Conservation (phyloP, 2,329 filamentous ascomycete species). For the Blumeriella jaapii region DNA sequence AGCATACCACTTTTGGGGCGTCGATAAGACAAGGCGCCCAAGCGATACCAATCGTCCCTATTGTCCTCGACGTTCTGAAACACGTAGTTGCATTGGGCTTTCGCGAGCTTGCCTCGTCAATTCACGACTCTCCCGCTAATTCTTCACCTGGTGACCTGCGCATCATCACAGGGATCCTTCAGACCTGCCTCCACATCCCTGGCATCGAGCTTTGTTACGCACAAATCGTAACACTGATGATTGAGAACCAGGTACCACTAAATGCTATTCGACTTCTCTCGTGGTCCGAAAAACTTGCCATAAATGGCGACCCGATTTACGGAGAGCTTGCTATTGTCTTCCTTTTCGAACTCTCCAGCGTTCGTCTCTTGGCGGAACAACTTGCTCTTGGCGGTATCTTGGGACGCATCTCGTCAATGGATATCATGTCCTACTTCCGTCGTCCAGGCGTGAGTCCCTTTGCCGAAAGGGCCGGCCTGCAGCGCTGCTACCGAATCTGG, state of each 20-base stretch:
- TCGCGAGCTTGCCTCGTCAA: conserved; percentile 63
- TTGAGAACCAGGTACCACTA: conserved; percentile 61
- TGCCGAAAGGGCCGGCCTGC: conserved; percentile 53
- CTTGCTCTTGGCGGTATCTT: conserved; percentile 81
- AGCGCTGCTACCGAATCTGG: conserved; percentile 83
- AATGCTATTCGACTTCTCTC: conserved; percentile 82
- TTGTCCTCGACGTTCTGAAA: conserved; percentile 62
- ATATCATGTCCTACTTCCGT: conserved; percentile 66
- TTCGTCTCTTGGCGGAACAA: conserved; percentile 75
- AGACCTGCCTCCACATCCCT: conserved; percentile 70
- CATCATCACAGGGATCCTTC: conserved; percentile 77
- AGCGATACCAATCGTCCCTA: conserved; percentile 27
- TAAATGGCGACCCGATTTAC: conserved; percentile 76
- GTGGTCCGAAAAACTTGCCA: conserved; percentile 76
- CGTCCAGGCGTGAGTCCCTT: conserved; percentile 64
- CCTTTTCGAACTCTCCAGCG: conserved; percentile 72
- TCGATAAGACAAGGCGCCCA: conserved; percentile 16
- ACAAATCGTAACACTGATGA: conserved; percentile 59
- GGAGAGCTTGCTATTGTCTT: conserved; percentile 87
- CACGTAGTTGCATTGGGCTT: conserved; percentile 73
- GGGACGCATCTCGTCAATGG: conserved; percentile 66
- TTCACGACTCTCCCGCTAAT: conserved; percentile 61
- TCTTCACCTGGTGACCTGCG: conserved; percentile 71
- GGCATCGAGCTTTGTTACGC: conserved; percentile 60
- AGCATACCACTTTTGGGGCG: conserved; percentile 12